phyloP scores from a whole-genome alignment of 768 basidiomycete species.

The Agrocybe praecox region DNA sequence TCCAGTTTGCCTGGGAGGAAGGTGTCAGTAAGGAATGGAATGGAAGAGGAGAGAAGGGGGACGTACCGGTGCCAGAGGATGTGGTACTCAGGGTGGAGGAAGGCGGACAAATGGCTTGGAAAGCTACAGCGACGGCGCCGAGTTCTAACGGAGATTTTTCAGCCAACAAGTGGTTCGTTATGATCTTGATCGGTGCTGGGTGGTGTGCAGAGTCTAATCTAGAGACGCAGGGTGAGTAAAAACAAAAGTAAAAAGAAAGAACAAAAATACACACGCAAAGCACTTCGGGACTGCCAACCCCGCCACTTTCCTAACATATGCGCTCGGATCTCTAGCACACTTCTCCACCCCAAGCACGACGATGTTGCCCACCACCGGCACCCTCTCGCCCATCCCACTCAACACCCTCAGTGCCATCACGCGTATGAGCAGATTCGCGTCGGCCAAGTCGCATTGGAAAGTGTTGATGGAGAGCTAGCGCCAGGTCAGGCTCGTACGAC shows the following conservation, averaged over 20 bases:
- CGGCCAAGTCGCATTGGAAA: slow-evolving; percentile 94
- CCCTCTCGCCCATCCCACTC: slow-evolving; percentile 72
- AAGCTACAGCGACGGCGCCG: slow-evolving; percentile 85
- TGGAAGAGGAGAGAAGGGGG: neutral
- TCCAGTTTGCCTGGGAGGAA: slow-evolving; percentile 52
- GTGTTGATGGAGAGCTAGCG: slow-evolving; percentile 97
- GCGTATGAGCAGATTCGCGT: slow-evolving; percentile 90
- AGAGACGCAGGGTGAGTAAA: too few relatives aligned
- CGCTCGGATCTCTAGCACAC: slow-evolving; percentile 88
- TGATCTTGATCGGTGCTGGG: slow-evolving; percentile 66
- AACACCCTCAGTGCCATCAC: slow-evolving; percentile 96
- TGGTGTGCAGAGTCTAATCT: slow-evolving; percentile 80
- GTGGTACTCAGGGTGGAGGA: slow-evolving; percentile 12
- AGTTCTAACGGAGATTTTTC: slow-evolving; percentile 87
- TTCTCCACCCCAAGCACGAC: slow-evolving; percentile 91
- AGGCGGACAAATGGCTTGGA: slow-evolving; percentile 84
- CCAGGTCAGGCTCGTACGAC: slow-evolving; percentile 90
- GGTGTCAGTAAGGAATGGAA: neutral
- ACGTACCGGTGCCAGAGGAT: neutral
- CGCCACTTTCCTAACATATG: slow-evolving; percentile 93
- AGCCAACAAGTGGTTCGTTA: slow-evolving; percentile 57
- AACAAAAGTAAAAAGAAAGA: neutral
- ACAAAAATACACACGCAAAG: slow-evolving; percentile 50
- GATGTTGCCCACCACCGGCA: slow-evolving; percentile 85
- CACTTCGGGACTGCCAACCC: slow-evolving; percentile 89